These are phyloP conservation scores for Moesziomyces antarcticus DNA, from an alignment of 1,284 basidiomycete genomes.

Conservation along the genomic window DNA sequence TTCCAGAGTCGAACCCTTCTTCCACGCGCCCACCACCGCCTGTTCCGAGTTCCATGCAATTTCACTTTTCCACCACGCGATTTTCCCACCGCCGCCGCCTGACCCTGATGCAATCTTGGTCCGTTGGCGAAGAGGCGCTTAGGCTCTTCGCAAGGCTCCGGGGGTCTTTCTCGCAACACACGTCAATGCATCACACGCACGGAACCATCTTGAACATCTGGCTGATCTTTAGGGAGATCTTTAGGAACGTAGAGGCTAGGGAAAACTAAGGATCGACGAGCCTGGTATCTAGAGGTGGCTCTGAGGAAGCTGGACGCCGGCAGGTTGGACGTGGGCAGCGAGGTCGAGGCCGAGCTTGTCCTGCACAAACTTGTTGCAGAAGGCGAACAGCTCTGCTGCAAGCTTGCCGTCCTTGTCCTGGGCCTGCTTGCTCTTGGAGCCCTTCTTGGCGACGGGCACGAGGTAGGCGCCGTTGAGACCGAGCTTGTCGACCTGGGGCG, in stretches of 20 bases:
- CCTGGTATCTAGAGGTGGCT: slow-evolving; percentile 23
- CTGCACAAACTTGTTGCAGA: slow-evolving; percentile 41
- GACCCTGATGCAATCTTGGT: too few relatives aligned
- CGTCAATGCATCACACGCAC: too few relatives aligned
- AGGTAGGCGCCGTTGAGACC: slow-evolving; percentile 59
- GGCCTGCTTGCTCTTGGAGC: slow-evolving; percentile 31
- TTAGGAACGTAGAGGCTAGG: too few relatives aligned
- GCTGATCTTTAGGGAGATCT: too few relatives aligned
- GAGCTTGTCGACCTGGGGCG: slow-evolving; percentile 58
- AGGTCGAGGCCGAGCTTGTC: slow-evolving; percentile 44
- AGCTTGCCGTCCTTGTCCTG: slow-evolving; percentile 42
- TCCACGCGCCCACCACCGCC: not conserved
- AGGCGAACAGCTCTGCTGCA: slow-evolving; percentile 39
- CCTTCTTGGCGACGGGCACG: slow-evolving; percentile 58
- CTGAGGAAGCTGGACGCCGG: slow-evolving; percentile 31
- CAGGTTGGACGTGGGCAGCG: slow-evolving; percentile 15
- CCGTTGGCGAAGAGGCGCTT: too few relatives aligned
- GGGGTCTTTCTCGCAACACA: too few relatives aligned
- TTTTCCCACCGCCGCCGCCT: not conserved
- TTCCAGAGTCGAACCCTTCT: not conserved
- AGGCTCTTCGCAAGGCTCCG: too few relatives aligned
- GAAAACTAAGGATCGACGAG: too few relatives aligned
- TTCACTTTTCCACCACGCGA: not conserved
- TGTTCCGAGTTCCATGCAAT: slow-evolving; percentile 10
- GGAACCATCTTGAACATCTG: too few relatives aligned